Base-by-base conservation (phyloP, 257 asterid genomes). In the Solanum etuberosum region DNA sequence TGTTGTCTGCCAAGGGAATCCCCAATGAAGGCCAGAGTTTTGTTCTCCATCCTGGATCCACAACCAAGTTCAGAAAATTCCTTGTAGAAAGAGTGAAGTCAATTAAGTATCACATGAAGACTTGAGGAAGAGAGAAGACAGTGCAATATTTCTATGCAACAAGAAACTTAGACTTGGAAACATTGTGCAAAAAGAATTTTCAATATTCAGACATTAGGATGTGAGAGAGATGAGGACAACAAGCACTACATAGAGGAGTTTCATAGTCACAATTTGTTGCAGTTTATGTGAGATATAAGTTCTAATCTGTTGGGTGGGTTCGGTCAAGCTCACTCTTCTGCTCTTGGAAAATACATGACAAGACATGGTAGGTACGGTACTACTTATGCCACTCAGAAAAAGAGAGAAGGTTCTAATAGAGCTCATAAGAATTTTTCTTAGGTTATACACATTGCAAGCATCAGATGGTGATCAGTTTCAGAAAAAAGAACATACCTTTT, bases 1-100 rank as follows among this genome's bases (percentile, higher is more conserved):
- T 96, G 99, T 91, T 96, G 98, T 83, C 99, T 92, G 57, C 99
- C 99, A 27, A 95, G 91, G 68, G 99, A 96, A 91, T 96, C 99
- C 80, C 98, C 99, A 59, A 96, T 87, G 88, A 95, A 94, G 51
- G 98, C 99, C 89, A 96, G 91, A 37, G 98, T 94, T 91, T 94
- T 95, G 89, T 93, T 91, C 86, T 83, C 87, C 99, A 96, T 93
- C 94, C 99, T 94, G 97, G 84, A 89, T 57, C 85, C 86, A 82
- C 82, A 35, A 59, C 68, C 83, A 85, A 46, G 83, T 72, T 63
- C 40, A 88, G 89, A 35, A 48, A 67, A 48, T 86, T 72, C 80
- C 43, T 27, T 43, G 84, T 43, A 5, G 18, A 73, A 73, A 23
- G 16, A 76, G n/a, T 27, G 59, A 68, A 70, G 35, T 40, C 67